Evolutionary conservation across 768 basidiomycete genomes (phyloP).

Genomic region (Obba rivulosa): DNA sequence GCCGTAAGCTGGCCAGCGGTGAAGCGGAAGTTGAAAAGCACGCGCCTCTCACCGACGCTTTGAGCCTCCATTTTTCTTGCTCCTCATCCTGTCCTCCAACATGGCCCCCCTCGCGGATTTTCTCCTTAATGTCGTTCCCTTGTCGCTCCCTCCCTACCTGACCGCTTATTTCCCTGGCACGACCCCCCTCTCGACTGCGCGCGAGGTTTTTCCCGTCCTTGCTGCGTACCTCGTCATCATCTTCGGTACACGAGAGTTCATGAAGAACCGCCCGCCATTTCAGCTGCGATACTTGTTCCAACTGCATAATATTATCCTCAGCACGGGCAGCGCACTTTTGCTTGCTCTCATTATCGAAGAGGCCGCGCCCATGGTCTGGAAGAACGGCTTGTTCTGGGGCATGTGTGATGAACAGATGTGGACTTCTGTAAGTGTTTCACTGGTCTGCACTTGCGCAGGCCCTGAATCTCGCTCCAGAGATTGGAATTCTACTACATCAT

Average conservation of each 20-base stretch:
- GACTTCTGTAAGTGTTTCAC: conserved; percentile 66
- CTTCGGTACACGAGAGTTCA: conserved; percentile 77
- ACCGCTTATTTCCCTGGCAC: conserved; percentile 64
- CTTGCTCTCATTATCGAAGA: conserved; percentile 91
- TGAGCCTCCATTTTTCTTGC: neutral
- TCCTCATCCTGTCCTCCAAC: conserved; percentile 21
- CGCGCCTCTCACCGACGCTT: conserved; percentile 8
- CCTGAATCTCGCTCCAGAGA: conserved; percentile 40
- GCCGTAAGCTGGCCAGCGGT: neutral
- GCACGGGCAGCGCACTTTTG: conserved; percentile 76
- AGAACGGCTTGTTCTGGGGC: conserved; percentile 65
- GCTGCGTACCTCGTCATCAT: conserved; percentile 82
- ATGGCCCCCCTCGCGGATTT: conserved; percentile 76
- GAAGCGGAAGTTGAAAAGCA: conserved; percentile 19
- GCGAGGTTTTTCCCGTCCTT: conserved; percentile 65
- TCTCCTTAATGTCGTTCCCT: conserved; percentile 51
- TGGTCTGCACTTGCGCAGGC: neutral
- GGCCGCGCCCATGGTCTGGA: conserved; percentile 73
- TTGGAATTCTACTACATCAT: conserved; percentile 97
- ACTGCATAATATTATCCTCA: conserved; percentile 85
- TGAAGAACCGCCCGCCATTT: conserved; percentile 70
- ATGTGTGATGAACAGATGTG: conserved; percentile 77
- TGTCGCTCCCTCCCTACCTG: conserved; percentile 50
- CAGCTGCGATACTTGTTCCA: conserved; percentile 84
- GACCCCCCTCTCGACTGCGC: conserved; percentile 75